Evolutionary conservation across 129 eudicot species (phyloP).

Genomic region (Chrysanthemum makinoi): DNA sequence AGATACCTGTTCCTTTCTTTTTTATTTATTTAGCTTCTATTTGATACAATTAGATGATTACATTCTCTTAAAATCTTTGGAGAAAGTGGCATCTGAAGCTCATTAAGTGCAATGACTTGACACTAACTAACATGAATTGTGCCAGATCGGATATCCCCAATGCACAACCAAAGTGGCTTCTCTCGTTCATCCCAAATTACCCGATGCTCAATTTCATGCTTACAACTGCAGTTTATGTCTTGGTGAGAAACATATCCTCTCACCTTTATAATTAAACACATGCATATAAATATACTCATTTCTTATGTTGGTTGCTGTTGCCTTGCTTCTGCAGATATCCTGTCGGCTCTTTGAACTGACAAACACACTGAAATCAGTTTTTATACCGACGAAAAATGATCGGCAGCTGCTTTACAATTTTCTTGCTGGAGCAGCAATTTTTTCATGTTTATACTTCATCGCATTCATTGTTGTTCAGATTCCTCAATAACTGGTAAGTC

Average conservation of each 20-base stretch:
- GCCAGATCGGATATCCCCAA: conserved; percentile 88
- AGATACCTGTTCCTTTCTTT: background rate
- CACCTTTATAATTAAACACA: background rate
- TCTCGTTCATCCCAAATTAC: conserved; percentile 72
- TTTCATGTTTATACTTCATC: conserved; percentile 55
- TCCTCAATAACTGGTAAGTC: conserved; percentile 52
- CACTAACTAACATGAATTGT: conserved; percentile 21
- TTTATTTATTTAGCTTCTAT: background rate
- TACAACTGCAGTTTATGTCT: conserved; percentile 70
- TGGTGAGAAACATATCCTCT: conserved; percentile 51
- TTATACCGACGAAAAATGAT: conserved; percentile 78
- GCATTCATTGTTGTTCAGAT: conserved; percentile 82
- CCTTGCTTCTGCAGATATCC: conserved; percentile 55
- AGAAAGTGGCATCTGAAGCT: conserved; percentile 20
- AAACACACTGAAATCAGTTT: conserved; percentile 70
- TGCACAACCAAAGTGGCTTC: conserved; percentile 96
- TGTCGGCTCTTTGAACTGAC: conserved; percentile 82
- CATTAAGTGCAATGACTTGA: conserved; percentile 10
- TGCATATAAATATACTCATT: conserved; percentile 5
- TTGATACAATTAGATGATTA: background rate
- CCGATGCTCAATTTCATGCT: conserved; percentile 94
- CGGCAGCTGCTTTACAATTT: conserved; percentile 67
- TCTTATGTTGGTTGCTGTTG: background rate
- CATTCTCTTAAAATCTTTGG: background rate
- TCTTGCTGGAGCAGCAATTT: conserved; percentile 76